A percentile compares a stretch with the other conserved stretches of the same genome.
Evolutionary conservation across 164 flowering plant species (phyloP).

Genomic region (Protea cynaroides): DNA sequence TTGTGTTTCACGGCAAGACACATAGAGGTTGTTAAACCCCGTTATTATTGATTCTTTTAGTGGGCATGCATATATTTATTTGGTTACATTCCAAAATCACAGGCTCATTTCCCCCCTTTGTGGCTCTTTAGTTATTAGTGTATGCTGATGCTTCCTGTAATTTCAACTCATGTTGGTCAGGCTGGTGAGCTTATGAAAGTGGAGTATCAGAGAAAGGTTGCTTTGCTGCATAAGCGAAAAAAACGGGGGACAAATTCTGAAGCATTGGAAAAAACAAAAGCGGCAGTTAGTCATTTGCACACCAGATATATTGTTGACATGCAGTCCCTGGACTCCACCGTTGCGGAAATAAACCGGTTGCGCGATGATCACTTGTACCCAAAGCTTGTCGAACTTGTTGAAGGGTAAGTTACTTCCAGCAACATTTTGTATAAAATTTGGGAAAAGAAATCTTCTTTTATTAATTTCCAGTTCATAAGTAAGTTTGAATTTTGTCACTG

Average conservation of each 20-base stretch:
- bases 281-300: constrained; percentile 96
- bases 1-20: too few relatives aligned
- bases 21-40: too few relatives aligned
- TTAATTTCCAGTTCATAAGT: too few relatives aligned
- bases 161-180: constrained; percentile 33
- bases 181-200: constrained; percentile 86
- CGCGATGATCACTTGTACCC: constrained; percentile 82
- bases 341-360: constrained; percentile 65
- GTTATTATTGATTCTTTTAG: too few relatives aligned
- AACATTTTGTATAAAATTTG: too few relatives aligned
- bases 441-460: too few relatives aligned
- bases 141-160: constrained; percentile 1
- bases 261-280: constrained; percentile 81
- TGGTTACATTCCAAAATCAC: too few relatives aligned
- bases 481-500: too few relatives aligned
- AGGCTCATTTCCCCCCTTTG: too few relatives aligned
- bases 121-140: too few relatives aligned
- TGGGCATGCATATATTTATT: too few relatives aligned
- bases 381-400: constrained; percentile 65
- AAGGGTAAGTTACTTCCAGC: constrained; percentile 49
- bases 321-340: constrained; percentile 96
- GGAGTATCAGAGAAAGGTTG: constrained; percentile 79
- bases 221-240: constrained; percentile 66
- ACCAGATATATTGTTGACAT: constrained; percentile 87
- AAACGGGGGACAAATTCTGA: constrained; percentile 56